Base-by-base conservation (phyloP, 2,329 filamentous ascomycete genomes). In the Botrytis squamosa region DNA sequence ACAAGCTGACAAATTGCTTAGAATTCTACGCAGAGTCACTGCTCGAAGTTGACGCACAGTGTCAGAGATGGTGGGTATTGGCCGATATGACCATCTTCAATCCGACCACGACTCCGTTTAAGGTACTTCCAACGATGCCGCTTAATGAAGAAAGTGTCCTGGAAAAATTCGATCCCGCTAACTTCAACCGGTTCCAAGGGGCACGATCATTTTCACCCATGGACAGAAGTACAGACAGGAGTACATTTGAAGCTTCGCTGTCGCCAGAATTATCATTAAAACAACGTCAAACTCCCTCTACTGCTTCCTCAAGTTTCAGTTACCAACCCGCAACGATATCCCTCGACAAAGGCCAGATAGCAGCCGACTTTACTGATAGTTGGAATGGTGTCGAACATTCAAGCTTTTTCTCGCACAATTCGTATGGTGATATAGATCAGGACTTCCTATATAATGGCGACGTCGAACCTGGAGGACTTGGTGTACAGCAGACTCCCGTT, bases 41-140 rank as follows among this genome's bases (percentile, higher is more conserved):
- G n/a, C 36, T 57, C 16, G 36, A 69, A 33, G 66, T 69, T 10
- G 66, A 69, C 6, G 40, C 10, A 10, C 66, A 69, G 49, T 69
- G 66, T n/a, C 66, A 69, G 36, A 69, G 36, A 57, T 69, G 66
- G 66, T 57, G 66, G 66, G n/a, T 14, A 16, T 59, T 69, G 49
- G 66, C 66, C 16, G 46, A 69, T 57, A 59, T 69, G 36, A 57
- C 49, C 29, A 33, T 20, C 14, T 59, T 69, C 20, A 25, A 42
- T 49, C 49, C 29, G 40, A n/a, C 4, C 14, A 55, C 25, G 1
- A 49, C 46, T 12, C 36, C 65, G 14, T 68, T 44, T n/a, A 33
- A 40, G 38, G 57, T 44, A 18, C 66, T 14, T 16, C 52, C 36
- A 25, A 29, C 20, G 29, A 22, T 44, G n/a, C 7, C 38, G 29